Conservation (phyloP, 331 rosid species). For the Erythrophleum ivorense region DNA sequence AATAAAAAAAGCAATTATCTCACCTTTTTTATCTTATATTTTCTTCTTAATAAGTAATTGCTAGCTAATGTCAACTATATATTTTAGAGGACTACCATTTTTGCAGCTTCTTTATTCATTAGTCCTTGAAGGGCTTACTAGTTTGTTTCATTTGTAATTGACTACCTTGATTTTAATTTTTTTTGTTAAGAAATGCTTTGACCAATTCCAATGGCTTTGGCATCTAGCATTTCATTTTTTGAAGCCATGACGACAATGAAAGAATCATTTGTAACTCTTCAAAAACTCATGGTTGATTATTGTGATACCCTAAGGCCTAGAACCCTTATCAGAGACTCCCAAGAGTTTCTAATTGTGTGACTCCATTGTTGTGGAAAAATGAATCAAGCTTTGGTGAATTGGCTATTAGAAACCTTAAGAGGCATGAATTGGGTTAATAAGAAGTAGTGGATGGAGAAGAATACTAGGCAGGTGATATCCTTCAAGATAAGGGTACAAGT, state of each 20-base stretch:
- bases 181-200: conserved; percentile 85
- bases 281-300: conserved; percentile 78
- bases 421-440: conserved; percentile 48
- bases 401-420: conserved; percentile 56
- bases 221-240: conserved; percentile 88
- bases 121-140: neutral
- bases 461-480: conserved; percentile 33
- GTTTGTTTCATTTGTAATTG: conserved; percentile 4
- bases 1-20: neutral
- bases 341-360: conserved; percentile 61
- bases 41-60: neutral
- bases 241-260: conserved; percentile 98
- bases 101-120: neutral
- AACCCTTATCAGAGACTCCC: conserved; percentile 64
- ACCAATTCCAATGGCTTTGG: conserved; percentile 91
- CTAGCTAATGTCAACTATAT: neutral
- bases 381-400: conserved; percentile 71
- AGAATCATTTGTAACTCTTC: conserved; percentile 89
- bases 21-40: neutral
- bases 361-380: conserved; percentile 76
- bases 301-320: conserved; percentile 50
- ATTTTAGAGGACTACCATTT: neutral
- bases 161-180: neutral
- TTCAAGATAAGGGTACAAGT: conserved; percentile 44
- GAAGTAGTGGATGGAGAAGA: conserved; percentile 48